These are phyloP conservation scores for Lachnum nothofagi DNA, from an alignment of 2,329 filamentous ascomycete species.

Conservation along the genomic window DNA sequence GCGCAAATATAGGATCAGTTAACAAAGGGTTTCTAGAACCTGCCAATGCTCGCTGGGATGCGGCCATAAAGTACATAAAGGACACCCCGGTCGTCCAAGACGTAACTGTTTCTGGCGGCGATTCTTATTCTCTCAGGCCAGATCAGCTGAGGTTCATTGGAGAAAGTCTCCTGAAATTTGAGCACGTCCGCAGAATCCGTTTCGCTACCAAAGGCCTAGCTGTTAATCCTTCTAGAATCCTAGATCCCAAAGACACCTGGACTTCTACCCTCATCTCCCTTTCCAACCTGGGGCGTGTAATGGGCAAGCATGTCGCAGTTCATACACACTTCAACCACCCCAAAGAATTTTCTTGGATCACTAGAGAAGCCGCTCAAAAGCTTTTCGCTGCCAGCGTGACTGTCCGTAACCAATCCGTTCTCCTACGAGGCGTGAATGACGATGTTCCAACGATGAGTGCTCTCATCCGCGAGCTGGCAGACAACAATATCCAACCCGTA, in stretches of 20 bases:
- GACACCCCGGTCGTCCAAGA: conserved; percentile 46
- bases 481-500: conserved; percentile 54
- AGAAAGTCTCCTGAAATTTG: conserved; percentile 49
- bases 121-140: conserved; percentile 53
- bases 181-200: conserved; percentile 54
- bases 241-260: conserved; percentile 51
- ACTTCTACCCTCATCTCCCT: conserved; percentile 47
- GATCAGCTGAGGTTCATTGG: conserved; percentile 51
- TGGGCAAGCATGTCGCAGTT: conserved; percentile 55
- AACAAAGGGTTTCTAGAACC: conserved; percentile 42
- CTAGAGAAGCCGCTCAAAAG: conserved; percentile 45
- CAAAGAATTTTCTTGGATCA: conserved; percentile 58
- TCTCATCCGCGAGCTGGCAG: conserved; percentile 49
- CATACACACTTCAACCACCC: conserved; percentile 64
- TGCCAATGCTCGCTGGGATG: conserved; percentile 45
- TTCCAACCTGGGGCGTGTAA: conserved; percentile 43
- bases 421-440: conserved; percentile 57
- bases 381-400: conserved; percentile 48
- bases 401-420: conserved; percentile 56
- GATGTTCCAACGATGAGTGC: conserved; percentile 46
- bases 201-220: conserved; percentile 59
- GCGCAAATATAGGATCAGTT: conserved; percentile 48
- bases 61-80: conserved; percentile 53
- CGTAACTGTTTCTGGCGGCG: conserved; percentile 59
- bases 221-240: conserved; percentile 51